These are phyloP conservation scores for Fusarium siculi DNA, from an alignment of 2,329 filamentous ascomycete genomes.

Conservation along the genomic window DNA sequence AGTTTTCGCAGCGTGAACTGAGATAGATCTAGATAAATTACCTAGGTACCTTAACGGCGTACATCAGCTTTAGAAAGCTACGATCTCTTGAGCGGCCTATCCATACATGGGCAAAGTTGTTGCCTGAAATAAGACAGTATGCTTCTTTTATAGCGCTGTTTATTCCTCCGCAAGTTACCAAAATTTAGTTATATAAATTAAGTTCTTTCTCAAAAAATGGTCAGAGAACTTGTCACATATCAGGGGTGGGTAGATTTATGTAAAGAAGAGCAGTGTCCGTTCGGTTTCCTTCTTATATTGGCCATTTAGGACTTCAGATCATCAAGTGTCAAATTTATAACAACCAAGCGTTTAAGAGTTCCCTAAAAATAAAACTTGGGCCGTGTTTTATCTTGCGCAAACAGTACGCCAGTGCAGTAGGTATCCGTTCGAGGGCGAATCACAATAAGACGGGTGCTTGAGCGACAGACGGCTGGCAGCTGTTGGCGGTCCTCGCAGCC, in stretches of 20 bases:
- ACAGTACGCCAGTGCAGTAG: constrained; percentile 17
- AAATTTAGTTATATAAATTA: not conserved
- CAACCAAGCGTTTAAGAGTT: not conserved
- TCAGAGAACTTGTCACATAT: not conserved
- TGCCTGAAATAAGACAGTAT: not conserved
- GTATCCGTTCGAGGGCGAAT: constrained; percentile 29
- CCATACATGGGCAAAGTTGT: not conserved
- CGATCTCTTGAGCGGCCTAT: not conserved
- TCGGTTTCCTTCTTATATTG: not conserved
- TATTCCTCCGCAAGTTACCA: not conserved
- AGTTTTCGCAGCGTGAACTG: not conserved
- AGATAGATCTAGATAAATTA: not conserved
- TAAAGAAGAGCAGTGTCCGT: no score
- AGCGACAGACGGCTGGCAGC: constrained; percentile 36
- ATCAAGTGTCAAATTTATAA: not conserved
- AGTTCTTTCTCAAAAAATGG: not conserved
- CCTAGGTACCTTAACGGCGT: not conserved
- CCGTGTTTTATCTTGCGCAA: not conserved
- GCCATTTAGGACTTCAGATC: not conserved
- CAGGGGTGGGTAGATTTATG: not conserved
- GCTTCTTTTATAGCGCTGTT: not conserved
- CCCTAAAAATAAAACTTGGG: not conserved
- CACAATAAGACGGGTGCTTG: constrained; percentile 14
- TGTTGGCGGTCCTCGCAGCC: constrained; percentile 23
- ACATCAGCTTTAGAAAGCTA: not conserved